Conservation (phyloP, 345 rosid genomes). For the Eucalyptus pauciflora region DNA sequence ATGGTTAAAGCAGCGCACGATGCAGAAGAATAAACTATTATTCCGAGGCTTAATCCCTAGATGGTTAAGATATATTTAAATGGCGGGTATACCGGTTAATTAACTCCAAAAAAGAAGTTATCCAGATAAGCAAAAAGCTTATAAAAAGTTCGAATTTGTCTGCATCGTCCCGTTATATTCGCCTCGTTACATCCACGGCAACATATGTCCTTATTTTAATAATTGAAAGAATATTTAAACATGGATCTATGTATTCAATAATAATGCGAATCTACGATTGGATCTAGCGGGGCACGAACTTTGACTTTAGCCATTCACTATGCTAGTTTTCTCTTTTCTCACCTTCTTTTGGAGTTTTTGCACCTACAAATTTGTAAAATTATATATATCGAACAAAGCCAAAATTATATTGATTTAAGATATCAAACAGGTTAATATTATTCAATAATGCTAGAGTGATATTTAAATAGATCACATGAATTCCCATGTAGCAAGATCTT, state of each 20-base stretch:
- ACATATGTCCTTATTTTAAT: not conserved
- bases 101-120: not conserved
- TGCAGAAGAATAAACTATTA: not conserved
- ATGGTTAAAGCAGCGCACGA: not conserved
- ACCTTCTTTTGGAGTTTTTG: not conserved
- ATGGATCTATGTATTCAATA: not conserved
- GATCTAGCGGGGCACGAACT: not conserved
- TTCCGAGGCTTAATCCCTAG: not conserved
- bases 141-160: not conserved
- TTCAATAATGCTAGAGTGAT: not conserved
- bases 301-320: not conserved
- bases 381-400: not conserved
- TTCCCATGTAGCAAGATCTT: not conserved
- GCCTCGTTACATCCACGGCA: not conserved
- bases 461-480: not conserved
- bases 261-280: not conserved
- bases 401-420: not conserved
- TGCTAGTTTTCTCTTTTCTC: not conserved
- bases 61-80: not conserved
- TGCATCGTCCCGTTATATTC: not conserved
- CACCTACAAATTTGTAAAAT: not conserved
- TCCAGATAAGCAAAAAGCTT: not conserved
- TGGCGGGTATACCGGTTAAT: not conserved
- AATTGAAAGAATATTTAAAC: not conserved
- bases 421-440: not conserved